Conservation (phyloP, 495 filamentous ascomycete genomes). For the Penicillium herquei region DNA sequence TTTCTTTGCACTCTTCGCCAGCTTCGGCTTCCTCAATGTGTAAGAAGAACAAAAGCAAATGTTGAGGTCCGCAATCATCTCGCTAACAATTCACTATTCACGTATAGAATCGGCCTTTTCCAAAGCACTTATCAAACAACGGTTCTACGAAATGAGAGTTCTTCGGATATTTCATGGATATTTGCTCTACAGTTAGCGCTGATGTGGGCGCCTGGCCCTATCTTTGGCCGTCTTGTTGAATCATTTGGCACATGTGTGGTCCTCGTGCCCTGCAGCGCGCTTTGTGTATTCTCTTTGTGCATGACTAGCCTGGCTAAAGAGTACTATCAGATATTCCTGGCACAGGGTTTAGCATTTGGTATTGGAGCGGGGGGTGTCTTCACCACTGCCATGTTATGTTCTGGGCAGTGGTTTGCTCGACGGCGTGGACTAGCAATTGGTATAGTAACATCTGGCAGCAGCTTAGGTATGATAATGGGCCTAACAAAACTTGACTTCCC, state of each 20-base stretch:
- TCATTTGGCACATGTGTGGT: constrained; percentile 26
- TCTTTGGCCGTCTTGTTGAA: constrained; percentile 33
- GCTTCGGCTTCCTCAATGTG: constrained; percentile 32
- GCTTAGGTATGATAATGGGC: constrained; percentile 15
- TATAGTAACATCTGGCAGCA: constrained; percentile 23
- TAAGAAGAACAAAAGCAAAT: too few species aligned
- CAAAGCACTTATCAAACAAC: constrained; percentile 27
- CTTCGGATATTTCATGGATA: constrained; percentile 36
- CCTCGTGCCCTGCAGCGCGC: constrained; percentile 23
- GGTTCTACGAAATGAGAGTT: constrained; percentile 18
- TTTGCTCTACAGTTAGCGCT: constrained; percentile 31
- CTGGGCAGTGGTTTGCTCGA: constrained; percentile 50
- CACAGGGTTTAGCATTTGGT: constrained; percentile 29
- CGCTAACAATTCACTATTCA: not conserved
- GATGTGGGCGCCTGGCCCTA: constrained; percentile 30
- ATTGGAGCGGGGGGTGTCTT: constrained; percentile 32
- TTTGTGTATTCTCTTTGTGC: constrained; percentile 28
- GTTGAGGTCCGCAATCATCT: constrained; percentile 17
- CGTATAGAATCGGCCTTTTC: not conserved
- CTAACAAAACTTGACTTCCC: too few species aligned
- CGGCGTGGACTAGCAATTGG: constrained; percentile 32
- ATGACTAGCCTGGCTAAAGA: constrained; percentile 25
- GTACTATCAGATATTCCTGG: constrained; percentile 32
- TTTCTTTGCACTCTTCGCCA: constrained; percentile 20
- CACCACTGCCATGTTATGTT: constrained; percentile 23